Percentiles rank a stretch among this genome's conserved stretches.
These are phyloP conservation scores for Penicillium vulpinum DNA, from an alignment of 2,329 filamentous ascomycete genomes.

Conservation along the genomic window DNA sequence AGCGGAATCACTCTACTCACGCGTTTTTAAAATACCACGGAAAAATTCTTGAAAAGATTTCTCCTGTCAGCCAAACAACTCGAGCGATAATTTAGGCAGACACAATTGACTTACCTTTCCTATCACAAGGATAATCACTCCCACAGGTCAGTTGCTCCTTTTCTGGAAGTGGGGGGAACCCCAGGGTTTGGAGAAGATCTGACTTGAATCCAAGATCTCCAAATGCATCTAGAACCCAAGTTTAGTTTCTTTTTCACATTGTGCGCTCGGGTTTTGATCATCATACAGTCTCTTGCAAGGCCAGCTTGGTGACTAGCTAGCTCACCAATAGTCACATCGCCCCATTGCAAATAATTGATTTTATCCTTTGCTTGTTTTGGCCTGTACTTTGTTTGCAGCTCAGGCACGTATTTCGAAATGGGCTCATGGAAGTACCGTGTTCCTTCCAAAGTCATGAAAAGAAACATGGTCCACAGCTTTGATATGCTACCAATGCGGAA, in stretches of 20 bases:
- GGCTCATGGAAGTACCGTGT: constrained; percentile 21
- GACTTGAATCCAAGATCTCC: constrained; percentile 13
- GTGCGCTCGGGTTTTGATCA: not conserved
- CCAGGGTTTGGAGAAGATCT: constrained; percentile 2
- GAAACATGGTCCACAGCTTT: constrained; percentile 45
- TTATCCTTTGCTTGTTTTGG: not conserved
- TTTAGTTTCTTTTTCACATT: not conserved
- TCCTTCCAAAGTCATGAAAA: constrained; percentile 33
- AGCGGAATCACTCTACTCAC: not conserved
- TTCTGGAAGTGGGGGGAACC: constrained; percentile 13
- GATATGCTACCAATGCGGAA: constrained; percentile 48
- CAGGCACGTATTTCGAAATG: constrained; percentile 28
- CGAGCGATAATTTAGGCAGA: not conserved
- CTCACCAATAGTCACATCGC: constrained; percentile 39
- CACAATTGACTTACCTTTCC: constrained; percentile 8
- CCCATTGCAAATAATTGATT: constrained; percentile 10
- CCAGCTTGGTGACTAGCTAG: constrained; percentile 42
- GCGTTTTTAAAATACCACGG: constrained; percentile 31
- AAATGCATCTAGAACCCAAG: constrained; percentile 9
- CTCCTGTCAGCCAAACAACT: not conserved
- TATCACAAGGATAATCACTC: constrained; percentile 4
- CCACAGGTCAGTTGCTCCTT: constrained; percentile 16
- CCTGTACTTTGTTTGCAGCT: constrained; percentile 13
- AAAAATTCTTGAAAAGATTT: constrained; percentile 35
- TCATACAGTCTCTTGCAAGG: constrained; percentile 39